A percentile compares a stretch with the other conserved stretches of the same genome.
Evolutionary conservation across 164 flowering plant species (phyloP).

Genomic region (Paratinospora sagittata): DNA sequence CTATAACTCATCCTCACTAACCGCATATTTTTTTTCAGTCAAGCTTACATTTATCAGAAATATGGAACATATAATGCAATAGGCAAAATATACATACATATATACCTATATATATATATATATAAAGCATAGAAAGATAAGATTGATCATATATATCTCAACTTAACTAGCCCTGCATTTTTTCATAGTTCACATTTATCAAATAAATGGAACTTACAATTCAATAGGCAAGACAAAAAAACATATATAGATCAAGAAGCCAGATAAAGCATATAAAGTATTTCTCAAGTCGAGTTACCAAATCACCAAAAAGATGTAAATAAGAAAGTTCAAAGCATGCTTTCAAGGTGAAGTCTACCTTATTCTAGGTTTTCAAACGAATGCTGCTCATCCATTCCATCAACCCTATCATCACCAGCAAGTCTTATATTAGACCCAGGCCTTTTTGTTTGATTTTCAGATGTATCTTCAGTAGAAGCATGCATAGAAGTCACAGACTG

Average conservation of each 20-base stretch:
- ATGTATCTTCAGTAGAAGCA: slow-evolving; percentile 20
- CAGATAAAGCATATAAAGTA: neutral
- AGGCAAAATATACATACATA: too few relatives aligned
- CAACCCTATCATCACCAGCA: slow-evolving; percentile 13
- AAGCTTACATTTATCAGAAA: too few relatives aligned
- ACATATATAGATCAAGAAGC: neutral
- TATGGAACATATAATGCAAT: too few relatives aligned
- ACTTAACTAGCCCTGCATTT: too few relatives aligned
- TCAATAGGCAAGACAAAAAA: neutral
- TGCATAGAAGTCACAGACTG: slow-evolving; percentile 4
- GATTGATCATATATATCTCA: too few relatives aligned
- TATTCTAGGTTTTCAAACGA: slow-evolving; percentile 11
- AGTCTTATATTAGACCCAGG: slow-evolving; percentile 11
- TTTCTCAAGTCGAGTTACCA: neutral
- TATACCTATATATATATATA: too few relatives aligned
- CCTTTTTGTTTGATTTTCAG: slow-evolving; percentile 18
- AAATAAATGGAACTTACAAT: too few relatives aligned
- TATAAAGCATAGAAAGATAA: too few relatives aligned
- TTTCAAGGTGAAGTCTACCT: slow-evolving; percentile 12
- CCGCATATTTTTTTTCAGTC: too few relatives aligned
- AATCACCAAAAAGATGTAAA: neutral
- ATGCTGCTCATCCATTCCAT: slow-evolving; percentile 13
- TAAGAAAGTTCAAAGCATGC: neutral
- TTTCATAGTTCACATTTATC: too few relatives aligned
- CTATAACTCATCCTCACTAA: too few relatives aligned